Conservation (phyloP, 2,329 filamentous ascomycete species). For the Rhytidhysteron rufulum region DNA sequence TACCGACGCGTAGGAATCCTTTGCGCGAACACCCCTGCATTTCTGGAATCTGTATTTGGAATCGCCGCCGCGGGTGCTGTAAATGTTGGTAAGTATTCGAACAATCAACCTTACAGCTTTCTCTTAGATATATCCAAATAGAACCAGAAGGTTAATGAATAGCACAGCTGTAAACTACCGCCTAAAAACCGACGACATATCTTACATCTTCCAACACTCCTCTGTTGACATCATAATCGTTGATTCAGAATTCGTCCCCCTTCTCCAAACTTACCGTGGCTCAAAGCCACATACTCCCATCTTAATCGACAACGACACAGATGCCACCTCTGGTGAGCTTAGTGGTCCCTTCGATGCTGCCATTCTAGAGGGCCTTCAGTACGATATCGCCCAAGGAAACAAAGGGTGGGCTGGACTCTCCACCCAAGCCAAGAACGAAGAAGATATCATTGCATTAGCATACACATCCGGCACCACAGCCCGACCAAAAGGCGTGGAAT, state of each 20-base stretch:
- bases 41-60: slow-evolving; percentile 85
- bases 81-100: slow-evolving; percentile 64
- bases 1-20: slow-evolving; percentile 79
- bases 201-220: slow-evolving; percentile 84
- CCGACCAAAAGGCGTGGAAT: slow-evolving; percentile 86
- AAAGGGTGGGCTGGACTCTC: slow-evolving; percentile 76
- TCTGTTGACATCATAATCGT: slow-evolving; percentile 85
- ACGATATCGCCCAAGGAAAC: slow-evolving; percentile 63
- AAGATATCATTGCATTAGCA: slow-evolving; percentile 78
- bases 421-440: slow-evolving; percentile 68
- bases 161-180: slow-evolving; percentile 61
- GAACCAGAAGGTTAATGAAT: slow-evolving; percentile 18
- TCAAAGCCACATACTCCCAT: slow-evolving; percentile 62
- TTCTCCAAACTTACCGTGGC: slow-evolving; percentile 65
- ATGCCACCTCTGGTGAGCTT: slow-evolving; percentile 68
- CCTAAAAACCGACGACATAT: slow-evolving; percentile 78
- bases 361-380: slow-evolving; percentile 71
- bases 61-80: slow-evolving; percentile 78
- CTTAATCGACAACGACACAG: slow-evolving; percentile 81
- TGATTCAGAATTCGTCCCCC: slow-evolving; percentile 70
- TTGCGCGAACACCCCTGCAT: slow-evolving; percentile 89
- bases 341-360: slow-evolving; percentile 80
- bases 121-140: not conserved
- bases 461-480: slow-evolving; percentile 95
- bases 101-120: slow-evolving; percentile 1